Conservation (phyloP, 495 filamentous ascomycete species). For the Trichoderma reesei region DNA sequence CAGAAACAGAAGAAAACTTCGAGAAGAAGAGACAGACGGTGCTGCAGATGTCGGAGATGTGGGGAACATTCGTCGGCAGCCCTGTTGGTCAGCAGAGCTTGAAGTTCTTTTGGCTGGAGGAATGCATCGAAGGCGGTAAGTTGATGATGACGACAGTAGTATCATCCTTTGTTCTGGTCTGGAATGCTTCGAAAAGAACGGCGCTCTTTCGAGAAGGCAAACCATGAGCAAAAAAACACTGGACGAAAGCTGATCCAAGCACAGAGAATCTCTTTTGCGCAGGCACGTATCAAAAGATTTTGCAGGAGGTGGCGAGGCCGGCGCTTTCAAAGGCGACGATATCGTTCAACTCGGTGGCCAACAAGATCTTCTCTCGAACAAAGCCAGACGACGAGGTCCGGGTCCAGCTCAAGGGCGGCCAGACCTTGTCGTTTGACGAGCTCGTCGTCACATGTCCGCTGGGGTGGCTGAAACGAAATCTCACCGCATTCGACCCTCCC, state of each 20-base stretch:
- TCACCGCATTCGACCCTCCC: constrained; percentile 56
- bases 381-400: constrained; percentile 31
- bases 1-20: constrained; percentile 34
- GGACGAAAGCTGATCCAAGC: neutral
- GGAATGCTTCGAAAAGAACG: too few relatives aligned
- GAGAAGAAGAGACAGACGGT: constrained; percentile 43
- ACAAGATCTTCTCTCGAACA: constrained; percentile 38
- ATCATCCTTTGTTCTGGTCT: too few relatives aligned
- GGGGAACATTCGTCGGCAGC: constrained; percentile 85
- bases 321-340: constrained; percentile 55
- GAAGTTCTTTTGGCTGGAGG: constrained; percentile 91
- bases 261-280: constrained; percentile 82
- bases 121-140: constrained; percentile 81
- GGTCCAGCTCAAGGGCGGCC: constrained; percentile 45
- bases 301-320: constrained; percentile 54
- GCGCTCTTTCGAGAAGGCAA: too few relatives aligned
- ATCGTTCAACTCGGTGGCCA: constrained; percentile 36
- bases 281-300: constrained; percentile 71
- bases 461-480: constrained; percentile 79
- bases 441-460: constrained; percentile 78
- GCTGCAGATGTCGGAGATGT: constrained; percentile 59
- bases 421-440: constrained; percentile 60
- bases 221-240: too few relatives aligned
- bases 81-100: constrained; percentile 69
- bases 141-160: constrained; percentile 15